Conservation (phyloP, 495 filamentous ascomycete species). For the Trichodelitschia bisporula region DNA sequence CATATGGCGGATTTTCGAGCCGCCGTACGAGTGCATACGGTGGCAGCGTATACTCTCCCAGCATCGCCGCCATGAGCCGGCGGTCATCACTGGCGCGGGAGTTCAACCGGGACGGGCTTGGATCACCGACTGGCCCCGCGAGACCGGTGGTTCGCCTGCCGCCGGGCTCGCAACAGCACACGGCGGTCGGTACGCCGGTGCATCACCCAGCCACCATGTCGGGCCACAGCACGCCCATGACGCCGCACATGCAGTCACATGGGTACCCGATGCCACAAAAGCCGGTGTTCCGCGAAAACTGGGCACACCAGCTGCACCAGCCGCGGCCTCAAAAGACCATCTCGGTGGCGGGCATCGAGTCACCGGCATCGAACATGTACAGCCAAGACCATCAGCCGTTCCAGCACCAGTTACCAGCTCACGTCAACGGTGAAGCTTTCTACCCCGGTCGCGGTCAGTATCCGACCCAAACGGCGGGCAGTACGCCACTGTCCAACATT, state of each 20-base stretch:
- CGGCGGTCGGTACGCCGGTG: conserved; percentile 13
- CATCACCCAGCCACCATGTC: conserved; percentile 28
- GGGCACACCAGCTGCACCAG: conserved; percentile 65
- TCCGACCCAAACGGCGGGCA: conserved; percentile 46
- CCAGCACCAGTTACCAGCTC: conserved; percentile 67
- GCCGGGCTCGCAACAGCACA: conserved; percentile 21
- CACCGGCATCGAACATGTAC: conserved; percentile 43
- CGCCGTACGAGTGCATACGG: conserved; percentile 61
- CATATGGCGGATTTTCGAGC: conserved; percentile 36
- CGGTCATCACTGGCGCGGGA: conserved; percentile 68
- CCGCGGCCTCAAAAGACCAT: conserved; percentile 87
- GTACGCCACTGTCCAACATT: conserved; percentile 84
- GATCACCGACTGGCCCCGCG: conserved; percentile 42
- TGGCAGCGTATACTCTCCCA: conserved; percentile 70
- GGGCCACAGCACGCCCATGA: conserved; percentile 20
- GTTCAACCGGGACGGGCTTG: conserved; percentile 42
- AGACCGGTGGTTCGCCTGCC: conserved; percentile 77
- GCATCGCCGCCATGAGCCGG: conserved; percentile 71
- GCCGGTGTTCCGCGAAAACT: conserved; percentile 55
- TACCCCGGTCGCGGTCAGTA: conserved; percentile 41
- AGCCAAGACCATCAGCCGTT: conserved; percentile 61
- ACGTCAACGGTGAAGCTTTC: conserved; percentile 25
- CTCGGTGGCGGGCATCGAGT: conserved; percentile 85
- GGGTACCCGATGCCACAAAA: conserved; percentile 43
- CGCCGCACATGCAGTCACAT: too few relatives aligned